These are phyloP conservation scores for Lasiodiplodia gonubiensis DNA, from an alignment of 2,329 filamentous ascomycete genomes.

Conservation along the genomic window DNA sequence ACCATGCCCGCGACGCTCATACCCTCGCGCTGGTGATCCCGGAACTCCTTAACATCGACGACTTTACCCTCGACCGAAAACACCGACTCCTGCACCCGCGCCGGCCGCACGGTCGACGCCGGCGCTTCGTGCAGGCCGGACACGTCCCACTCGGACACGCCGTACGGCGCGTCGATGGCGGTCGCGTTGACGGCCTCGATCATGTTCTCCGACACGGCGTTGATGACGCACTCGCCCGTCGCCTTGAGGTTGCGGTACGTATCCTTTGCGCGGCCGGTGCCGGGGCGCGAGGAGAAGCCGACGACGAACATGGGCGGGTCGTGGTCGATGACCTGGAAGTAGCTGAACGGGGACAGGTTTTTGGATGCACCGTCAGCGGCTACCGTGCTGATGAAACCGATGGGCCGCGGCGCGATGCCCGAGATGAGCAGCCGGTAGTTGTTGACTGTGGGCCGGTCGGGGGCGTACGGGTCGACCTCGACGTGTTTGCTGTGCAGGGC, in stretches of 20 bases:
- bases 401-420: constrained; percentile 32
- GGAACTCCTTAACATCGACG: constrained; percentile 73
- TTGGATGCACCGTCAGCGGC: constrained; percentile 29
- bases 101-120: constrained; percentile 66
- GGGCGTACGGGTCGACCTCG: constrained; percentile 33
- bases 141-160: constrained; percentile 75
- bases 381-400: constrained; percentile 33
- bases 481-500: constrained; percentile 26
- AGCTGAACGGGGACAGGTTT: constrained; percentile 39
- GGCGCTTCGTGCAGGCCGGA: constrained; percentile 72
- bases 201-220: constrained; percentile 80
- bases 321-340: constrained; percentile 38
- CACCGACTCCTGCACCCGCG: constrained; percentile 76
- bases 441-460: constrained; percentile 29
- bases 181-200: constrained; percentile 81
- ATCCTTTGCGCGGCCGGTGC: constrained; percentile 30
- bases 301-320: constrained; percentile 36
- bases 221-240: constrained; percentile 59
- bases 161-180: constrained; percentile 75
- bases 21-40: constrained; percentile 59
- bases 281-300: constrained; percentile 31
- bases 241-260: constrained; percentile 35
- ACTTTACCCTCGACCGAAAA: constrained; percentile 79
- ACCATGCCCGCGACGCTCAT: constrained; percentile 63
- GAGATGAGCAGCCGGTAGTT: constrained; percentile 36